These are phyloP conservation scores for Fusarium brevicatenulatum DNA, from an alignment of 2,329 filamentous ascomycete species.

Conservation along the genomic window DNA sequence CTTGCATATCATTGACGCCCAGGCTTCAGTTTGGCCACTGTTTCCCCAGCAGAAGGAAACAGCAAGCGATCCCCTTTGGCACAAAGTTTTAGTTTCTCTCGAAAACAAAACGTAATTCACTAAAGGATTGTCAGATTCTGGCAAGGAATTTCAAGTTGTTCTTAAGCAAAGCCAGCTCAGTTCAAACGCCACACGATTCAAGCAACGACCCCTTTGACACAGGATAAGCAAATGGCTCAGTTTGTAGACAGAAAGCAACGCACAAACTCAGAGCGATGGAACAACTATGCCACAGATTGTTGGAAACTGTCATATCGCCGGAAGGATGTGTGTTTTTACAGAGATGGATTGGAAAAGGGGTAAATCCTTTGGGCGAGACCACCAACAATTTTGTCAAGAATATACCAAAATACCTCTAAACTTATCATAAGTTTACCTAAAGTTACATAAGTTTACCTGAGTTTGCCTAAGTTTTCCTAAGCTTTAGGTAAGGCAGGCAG, in stretches of 20 bases:
- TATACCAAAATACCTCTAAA: neutral
- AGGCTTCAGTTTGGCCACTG: neutral
- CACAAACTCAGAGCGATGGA: accelerated
- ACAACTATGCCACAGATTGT: accelerated
- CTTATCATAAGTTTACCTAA: neutral
- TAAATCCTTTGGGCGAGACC: accelerated
- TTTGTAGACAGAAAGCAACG: neutral
- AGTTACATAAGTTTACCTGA: neutral
- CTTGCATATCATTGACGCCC: neutral
- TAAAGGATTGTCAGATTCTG: neutral
- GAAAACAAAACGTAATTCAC: neutral
- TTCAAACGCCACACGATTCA: neutral
- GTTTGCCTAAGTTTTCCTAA: too few relatives aligned
- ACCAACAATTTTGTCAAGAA: neutral
- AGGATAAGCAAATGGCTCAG: accelerated
- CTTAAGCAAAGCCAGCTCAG: accelerated
- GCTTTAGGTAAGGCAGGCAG: neutral
- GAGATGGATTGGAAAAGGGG: neutral
- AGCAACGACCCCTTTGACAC: too few relatives aligned
- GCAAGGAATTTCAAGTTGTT: neutral
- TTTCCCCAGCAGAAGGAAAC: neutral
- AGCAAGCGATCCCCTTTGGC: neutral
- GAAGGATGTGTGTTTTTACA: neutral
- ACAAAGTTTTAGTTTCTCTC: neutral
- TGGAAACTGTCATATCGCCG: accelerated